phyloP scores from a whole-genome alignment of 768 basidiomycete species.

The Lanmaoa pseudosensibilis region DNA sequence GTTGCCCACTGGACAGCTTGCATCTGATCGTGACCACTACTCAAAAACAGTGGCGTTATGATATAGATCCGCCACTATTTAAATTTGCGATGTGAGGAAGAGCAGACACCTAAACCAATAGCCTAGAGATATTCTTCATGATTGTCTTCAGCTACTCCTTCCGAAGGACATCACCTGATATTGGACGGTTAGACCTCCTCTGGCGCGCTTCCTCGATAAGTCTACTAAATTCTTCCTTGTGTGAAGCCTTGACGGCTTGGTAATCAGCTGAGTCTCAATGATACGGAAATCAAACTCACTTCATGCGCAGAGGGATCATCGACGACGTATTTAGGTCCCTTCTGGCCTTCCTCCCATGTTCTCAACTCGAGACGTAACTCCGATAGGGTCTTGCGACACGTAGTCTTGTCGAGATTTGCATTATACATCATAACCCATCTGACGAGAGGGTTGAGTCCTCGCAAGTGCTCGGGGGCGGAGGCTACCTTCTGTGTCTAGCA shows the following conservation, averaged over 20 bases:
- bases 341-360: slow-evolving; percentile 56
- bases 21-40: not conserved
- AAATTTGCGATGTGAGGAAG: not conserved
- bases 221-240: slow-evolving; percentile 35
- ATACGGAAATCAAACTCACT: slow-evolving; percentile 28
- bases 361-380: slow-evolving; percentile 55
- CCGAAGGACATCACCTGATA: not conserved
- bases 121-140: slow-evolving; percentile 31
- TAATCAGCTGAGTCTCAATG: not conserved
- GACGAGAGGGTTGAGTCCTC: not conserved
- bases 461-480: not conserved
- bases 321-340: slow-evolving; percentile 34
- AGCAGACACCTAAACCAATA: not conserved
- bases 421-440: slow-evolving; percentile 75
- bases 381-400: slow-evolving; percentile 44
- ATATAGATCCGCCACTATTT: not conserved
- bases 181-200: slow-evolving; percentile 29
- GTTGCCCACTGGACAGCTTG: not conserved
- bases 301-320: slow-evolving; percentile 42
- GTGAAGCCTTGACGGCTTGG: slow-evolving; percentile 13
- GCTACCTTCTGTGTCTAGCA: slow-evolving; percentile 60
- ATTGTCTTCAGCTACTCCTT: slow-evolving; percentile 38
- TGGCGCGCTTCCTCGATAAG: slow-evolving; percentile 38
- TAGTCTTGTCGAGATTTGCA: slow-evolving; percentile 63
- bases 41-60: not conserved